Conservation (phyloP, 768 basidiomycete species). For the Mycena vitilis region DNA sequence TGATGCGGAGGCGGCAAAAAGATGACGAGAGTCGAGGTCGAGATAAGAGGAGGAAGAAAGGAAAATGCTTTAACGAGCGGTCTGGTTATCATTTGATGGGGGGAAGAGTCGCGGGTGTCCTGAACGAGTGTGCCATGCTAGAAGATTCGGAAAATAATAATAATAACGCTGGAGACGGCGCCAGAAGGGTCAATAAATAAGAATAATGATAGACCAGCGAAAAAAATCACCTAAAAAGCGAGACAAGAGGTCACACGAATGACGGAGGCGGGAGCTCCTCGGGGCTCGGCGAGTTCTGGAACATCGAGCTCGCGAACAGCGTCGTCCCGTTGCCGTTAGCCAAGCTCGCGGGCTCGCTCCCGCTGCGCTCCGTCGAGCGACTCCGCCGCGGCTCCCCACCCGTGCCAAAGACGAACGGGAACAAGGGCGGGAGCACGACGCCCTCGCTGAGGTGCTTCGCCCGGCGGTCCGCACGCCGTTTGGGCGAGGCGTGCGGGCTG, state of each 20-base stretch:
- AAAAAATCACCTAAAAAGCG: conserved; percentile 19
- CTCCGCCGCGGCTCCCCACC: background rate
- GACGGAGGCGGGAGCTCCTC: conserved; percentile 81
- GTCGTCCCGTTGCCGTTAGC: conserved; percentile 27
- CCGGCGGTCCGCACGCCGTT: conserved; percentile 49
- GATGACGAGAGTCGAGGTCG: background rate
- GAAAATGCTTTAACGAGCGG: background rate
- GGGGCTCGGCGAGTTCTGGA: conserved; percentile 90
- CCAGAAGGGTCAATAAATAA: conserved; percentile 34
- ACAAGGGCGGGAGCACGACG: conserved; percentile 57
- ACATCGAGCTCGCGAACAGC: conserved; percentile 79
- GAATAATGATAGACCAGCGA: conserved; percentile 35
- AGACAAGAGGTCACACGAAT: conserved; percentile 54
- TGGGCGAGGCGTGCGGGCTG: conserved; percentile 26
- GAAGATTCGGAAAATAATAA: conserved; percentile 18
- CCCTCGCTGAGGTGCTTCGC: conserved; percentile 71
- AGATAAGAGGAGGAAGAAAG: background rate
- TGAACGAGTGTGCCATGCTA: conserved; percentile 34
- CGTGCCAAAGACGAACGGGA: conserved; percentile 66
- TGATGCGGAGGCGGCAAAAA: background rate
- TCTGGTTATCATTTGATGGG: background rate
- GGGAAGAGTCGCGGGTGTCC: conserved; percentile 31
- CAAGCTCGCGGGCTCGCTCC: background rate
- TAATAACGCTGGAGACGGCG: conserved; percentile 38
- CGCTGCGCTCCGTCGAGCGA: background rate